Evolutionary conservation across 768 basidiomycete genomes (phyloP).

Genomic region (Amanita muscaria): DNA sequence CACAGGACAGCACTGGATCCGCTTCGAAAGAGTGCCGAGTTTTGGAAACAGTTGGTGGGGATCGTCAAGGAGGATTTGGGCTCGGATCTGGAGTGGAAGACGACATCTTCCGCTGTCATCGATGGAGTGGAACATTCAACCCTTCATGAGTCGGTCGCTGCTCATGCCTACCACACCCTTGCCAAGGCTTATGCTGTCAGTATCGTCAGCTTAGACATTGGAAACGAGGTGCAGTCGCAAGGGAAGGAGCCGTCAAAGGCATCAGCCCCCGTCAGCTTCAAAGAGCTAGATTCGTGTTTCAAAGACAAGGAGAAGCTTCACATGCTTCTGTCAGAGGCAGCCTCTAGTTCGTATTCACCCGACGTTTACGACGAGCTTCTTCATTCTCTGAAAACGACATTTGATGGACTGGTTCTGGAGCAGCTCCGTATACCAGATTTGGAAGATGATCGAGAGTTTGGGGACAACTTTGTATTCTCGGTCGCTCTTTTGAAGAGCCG

Average conservation of each 20-base stretch:
- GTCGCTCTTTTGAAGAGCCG: slow-evolving; percentile 48
- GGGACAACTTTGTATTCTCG: slow-evolving; percentile 74
- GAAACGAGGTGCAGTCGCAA: slow-evolving; percentile 41
- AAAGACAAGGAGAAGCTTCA: slow-evolving; percentile 53
- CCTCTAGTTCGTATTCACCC: slow-evolving; percentile 65
- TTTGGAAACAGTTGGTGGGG: slow-evolving; percentile 64
- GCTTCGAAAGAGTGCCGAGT: slow-evolving; percentile 44
- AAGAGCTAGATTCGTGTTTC: slow-evolving; percentile 46
- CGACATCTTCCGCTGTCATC: slow-evolving; percentile 35
- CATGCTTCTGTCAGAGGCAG: slow-evolving; percentile 62
- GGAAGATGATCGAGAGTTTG: slow-evolving; percentile 62
- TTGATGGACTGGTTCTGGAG: slow-evolving; percentile 54
- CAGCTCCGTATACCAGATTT: slow-evolving; percentile 59
- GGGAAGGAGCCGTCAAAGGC: slow-evolving; percentile 31
- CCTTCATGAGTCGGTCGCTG: slow-evolving; percentile 51
- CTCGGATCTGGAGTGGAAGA: slow-evolving; percentile 60
- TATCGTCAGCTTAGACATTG: slow-evolving; percentile 69
- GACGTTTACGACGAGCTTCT: slow-evolving; percentile 55
- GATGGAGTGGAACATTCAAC: slow-evolving; percentile 46
- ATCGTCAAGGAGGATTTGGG: slow-evolving; percentile 65
- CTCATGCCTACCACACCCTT: slow-evolving; percentile 59
- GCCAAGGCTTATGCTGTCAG: slow-evolving; percentile 70
- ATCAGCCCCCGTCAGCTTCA: slow-evolving; percentile 45
- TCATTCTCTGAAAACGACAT: slow-evolving; percentile 38
- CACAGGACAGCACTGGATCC: slow-evolving; percentile 52